A percentile compares a stretch with the other conserved stretches of the same genome.
phyloP scores from a whole-genome alignment of 1,284 basidiomycete genomes.

The Psilocybe mexicana region DNA sequence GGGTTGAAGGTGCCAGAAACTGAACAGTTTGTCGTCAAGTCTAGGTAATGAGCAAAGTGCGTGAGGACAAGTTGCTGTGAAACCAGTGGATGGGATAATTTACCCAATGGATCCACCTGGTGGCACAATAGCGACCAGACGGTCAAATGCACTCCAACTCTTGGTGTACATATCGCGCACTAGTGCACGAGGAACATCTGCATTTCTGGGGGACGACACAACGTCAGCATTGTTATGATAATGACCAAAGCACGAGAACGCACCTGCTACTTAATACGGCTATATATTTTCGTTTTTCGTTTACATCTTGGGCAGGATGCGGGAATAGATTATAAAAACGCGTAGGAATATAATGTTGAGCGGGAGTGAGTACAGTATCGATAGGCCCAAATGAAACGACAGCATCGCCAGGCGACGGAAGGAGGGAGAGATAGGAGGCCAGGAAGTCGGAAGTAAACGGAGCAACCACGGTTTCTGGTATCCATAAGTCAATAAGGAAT shows the following conservation, averaged over 20 bases:
- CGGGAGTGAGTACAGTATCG: constrained; percentile 72
- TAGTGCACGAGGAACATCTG: constrained; percentile 79
- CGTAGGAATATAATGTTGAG: constrained; percentile 69
- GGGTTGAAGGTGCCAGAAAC: constrained; percentile 81
- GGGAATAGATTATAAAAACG: constrained; percentile 70
- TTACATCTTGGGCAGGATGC: constrained; percentile 74
- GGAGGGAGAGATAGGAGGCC: constrained; percentile 72
- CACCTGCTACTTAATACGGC: constrained; percentile 69
- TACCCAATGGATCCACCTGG: constrained; percentile 86
- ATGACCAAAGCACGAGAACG: constrained; percentile 17
- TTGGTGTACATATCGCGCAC: constrained; percentile 89
- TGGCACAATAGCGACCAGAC: constrained; percentile 80
- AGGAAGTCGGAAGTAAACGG: constrained; percentile 77
- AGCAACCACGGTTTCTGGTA: constrained; percentile 66
- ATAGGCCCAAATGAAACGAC: constrained; percentile 78
- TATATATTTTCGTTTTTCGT: constrained; percentile 71
- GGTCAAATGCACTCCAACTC: constrained; percentile 85
- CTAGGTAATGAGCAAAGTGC: constrained; percentile 35
- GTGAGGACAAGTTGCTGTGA: neutral
- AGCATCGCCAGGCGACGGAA: constrained; percentile 67
- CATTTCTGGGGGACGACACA: constrained; percentile 53
- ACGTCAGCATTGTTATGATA: neutral
- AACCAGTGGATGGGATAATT: constrained; percentile 22
- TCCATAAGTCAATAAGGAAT: neutral
- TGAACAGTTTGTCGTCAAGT: constrained; percentile 84